These are phyloP conservation scores for Leccinellum albellum DNA, from an alignment of 768 basidiomycete genomes.

Conservation along the genomic window DNA sequence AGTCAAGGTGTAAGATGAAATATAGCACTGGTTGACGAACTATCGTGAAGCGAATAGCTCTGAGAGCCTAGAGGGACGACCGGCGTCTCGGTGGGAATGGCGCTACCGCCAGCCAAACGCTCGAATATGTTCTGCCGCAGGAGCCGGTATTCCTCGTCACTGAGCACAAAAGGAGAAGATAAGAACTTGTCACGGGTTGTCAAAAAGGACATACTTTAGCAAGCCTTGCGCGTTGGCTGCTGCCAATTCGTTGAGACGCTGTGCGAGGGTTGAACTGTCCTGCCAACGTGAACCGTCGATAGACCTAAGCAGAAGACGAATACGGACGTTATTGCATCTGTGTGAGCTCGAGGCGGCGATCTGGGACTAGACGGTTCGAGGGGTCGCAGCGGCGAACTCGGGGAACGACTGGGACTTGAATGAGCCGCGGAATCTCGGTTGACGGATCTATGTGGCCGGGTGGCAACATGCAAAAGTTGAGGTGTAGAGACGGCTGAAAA, in stretches of 20 bases:
- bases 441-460: conserved; percentile 18
- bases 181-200: background rate
- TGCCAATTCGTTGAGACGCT: conserved; percentile 78
- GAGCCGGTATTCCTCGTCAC: conserved; percentile 83
- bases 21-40: background rate
- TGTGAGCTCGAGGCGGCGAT: conserved; percentile 28
- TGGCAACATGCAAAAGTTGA: conserved; percentile 25
- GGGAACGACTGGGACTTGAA: conserved; percentile 14
- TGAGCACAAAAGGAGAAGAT: conserved; percentile 27
- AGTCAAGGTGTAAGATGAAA: background rate
- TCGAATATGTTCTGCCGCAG: conserved; percentile 84
- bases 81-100: conserved; percentile 59
- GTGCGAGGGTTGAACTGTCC: conserved; percentile 67
- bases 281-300: conserved; percentile 9
- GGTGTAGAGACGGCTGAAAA: conserved; percentile 32
- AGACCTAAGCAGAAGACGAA: conserved; percentile 11
- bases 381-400: conserved; percentile 22
- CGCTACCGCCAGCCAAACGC: conserved; percentile 57
- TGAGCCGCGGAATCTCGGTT: conserved; percentile 16
- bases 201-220: conserved; percentile 51
- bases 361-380: conserved; percentile 21
- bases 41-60: conserved; percentile 23
- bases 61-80: conserved; percentile 52
- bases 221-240: conserved; percentile 77
- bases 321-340: conserved; percentile 57